Evolutionary conservation across 768 basidiomycete species (phyloP).

Genomic region (Hericium coralloides): DNA sequence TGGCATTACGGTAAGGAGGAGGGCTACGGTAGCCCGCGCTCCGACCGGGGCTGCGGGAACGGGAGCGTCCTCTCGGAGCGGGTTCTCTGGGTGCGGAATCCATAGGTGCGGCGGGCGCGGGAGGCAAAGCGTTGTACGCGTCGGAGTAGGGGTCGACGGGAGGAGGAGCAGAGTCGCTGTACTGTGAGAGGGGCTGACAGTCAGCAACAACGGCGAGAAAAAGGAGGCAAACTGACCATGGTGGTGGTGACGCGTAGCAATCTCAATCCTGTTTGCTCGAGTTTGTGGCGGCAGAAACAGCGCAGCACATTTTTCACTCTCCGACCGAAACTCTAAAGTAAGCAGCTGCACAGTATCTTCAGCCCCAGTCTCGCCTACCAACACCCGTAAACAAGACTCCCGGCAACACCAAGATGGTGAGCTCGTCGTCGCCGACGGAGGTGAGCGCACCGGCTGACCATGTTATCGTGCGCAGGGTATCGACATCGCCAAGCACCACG

Average conservation of each 20-base stretch:
- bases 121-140: slow-evolving; percentile 63
- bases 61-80: slow-evolving; percentile 54
- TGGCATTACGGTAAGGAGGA: slow-evolving; percentile 35
- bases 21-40: slow-evolving; percentile 62
- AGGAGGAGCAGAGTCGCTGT: slow-evolving; percentile 50
- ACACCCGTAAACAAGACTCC: slow-evolving; percentile 40
- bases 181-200: slow-evolving; percentile 31
- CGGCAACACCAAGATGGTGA: slow-evolving; percentile 65
- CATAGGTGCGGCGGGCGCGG: slow-evolving; percentile 29
- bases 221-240: slow-evolving; percentile 48
- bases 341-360: slow-evolving; percentile 55
- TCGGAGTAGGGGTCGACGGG: slow-evolving; percentile 77
- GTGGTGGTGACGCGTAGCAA: slow-evolving; percentile 31
- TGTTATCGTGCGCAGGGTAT: slow-evolving; percentile 59
- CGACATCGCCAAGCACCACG: slow-evolving; percentile 93
- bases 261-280: slow-evolving; percentile 20
- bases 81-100: slow-evolving; percentile 48
- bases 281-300: slow-evolving; percentile 12
- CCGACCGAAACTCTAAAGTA: slow-evolving; percentile 29
- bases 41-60: slow-evolving; percentile 55
- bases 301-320: slow-evolving; percentile 14
- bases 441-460: slow-evolving; percentile 4
- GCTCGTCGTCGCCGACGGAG: slow-evolving; percentile 36
- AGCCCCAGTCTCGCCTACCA: slow-evolving; percentile 37
- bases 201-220: slow-evolving; percentile 7